phyloP scores from a whole-genome alignment of 352 stramenopile genomes.

The Globisporangium radiosum region DNA sequence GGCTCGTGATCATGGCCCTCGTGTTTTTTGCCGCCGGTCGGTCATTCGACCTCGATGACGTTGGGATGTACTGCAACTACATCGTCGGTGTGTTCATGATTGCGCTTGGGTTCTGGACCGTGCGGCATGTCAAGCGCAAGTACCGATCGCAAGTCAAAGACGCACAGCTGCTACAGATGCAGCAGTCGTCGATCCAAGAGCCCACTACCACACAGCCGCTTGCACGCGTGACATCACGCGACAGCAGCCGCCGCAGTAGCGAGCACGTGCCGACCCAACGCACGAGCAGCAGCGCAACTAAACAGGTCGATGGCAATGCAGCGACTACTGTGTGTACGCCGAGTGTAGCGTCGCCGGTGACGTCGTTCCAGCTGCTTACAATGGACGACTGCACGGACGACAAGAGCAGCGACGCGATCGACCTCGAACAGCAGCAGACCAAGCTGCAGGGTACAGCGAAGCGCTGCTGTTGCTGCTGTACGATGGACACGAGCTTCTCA shows the following conservation, averaged over 20 bases:
- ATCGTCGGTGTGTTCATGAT: conserved; percentile 79
- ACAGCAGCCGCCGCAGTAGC: not conserved
- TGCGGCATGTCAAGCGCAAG: conserved; percentile 33
- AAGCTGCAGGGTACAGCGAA: conserved; percentile 6
- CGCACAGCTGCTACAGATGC: not conserved
- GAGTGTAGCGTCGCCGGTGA: conserved; percentile 1
- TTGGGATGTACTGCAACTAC: conserved; percentile 60
- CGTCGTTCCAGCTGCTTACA: conserved; percentile 16
- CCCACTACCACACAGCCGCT: too few species aligned
- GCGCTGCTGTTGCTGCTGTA: conserved; percentile 20
- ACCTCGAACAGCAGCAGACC: not conserved
- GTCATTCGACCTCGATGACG: conserved; percentile 39
- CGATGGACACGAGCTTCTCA: conserved; percentile 28
- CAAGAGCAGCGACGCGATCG: conserved; percentile 6
- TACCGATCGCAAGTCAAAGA: conserved; percentile 36
- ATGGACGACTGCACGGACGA: conserved; percentile 6
- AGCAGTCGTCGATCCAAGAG: not conserved
- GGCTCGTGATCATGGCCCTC: conserved; percentile 80
- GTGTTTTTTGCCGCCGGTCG: conserved; percentile 68
- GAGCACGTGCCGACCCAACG: too few species aligned
- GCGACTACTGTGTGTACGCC: too few species aligned
- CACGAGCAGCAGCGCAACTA: too few species aligned
- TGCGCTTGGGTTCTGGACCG: conserved; percentile 48
- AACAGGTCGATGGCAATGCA: too few species aligned
- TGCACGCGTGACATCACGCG: too few species aligned